Conservation (phyloP, 2,329 filamentous ascomycete species). For the Myriosclerotinia curreyana region DNA sequence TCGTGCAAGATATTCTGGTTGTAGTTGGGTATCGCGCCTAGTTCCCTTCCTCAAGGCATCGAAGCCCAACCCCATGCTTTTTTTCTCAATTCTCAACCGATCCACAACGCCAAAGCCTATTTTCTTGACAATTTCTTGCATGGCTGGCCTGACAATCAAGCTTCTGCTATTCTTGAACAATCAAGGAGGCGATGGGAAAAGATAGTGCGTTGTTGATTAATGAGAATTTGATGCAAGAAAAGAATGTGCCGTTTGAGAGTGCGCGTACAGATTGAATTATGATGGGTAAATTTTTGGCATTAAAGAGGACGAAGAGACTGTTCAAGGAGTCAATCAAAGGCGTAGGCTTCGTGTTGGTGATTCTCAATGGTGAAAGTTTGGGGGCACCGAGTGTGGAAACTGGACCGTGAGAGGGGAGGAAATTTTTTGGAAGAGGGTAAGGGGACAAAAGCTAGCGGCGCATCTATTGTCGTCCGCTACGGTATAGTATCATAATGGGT, state of each 20-base stretch:
- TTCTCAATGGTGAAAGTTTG: constrained; percentile 5
- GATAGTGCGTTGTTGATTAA: constrained; percentile 7
- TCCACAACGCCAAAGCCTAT: constrained; percentile 14
- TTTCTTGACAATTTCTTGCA: constrained; percentile 11
- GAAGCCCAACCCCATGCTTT: constrained; percentile 11
- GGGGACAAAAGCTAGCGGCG: not conserved
- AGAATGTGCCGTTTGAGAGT: not conserved
- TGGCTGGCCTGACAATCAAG: constrained; percentile 20
- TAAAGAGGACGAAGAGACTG: constrained; percentile 11
- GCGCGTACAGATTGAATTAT: constrained; percentile 12
- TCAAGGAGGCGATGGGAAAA: constrained; percentile 13
- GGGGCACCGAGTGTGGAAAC: not conserved
- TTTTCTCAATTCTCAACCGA: constrained; percentile 6
- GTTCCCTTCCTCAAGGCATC: constrained; percentile 3
- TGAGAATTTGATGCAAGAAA: constrained; percentile 15
- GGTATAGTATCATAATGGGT: no score
- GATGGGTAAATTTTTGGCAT: constrained; percentile 14
- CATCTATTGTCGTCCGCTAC: not conserved
- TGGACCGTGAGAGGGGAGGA: constrained; percentile 1
- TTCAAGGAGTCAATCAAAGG: constrained; percentile 8
- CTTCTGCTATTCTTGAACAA: constrained; percentile 1
- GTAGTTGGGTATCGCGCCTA: not conserved
- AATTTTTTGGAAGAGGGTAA: constrained; percentile 16
- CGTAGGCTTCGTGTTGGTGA: not conserved
- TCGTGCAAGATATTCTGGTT: constrained; percentile 14